These are phyloP conservation scores for Fusarium guadeloupense DNA, from an alignment of 2,329 filamentous ascomycete species.

Conservation along the genomic window DNA sequence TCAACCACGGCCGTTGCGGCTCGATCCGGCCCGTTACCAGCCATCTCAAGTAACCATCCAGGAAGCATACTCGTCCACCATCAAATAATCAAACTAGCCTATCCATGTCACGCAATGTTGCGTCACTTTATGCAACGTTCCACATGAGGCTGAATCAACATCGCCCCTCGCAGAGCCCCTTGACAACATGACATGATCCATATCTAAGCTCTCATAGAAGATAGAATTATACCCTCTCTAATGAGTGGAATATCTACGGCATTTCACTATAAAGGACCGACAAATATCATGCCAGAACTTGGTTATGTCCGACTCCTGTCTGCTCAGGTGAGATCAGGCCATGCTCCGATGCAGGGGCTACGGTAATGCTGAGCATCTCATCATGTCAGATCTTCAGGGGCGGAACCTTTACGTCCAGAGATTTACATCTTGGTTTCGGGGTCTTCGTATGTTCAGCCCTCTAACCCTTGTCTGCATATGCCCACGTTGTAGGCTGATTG, in stretches of 20 bases:
- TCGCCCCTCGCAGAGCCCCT: too few relatives aligned
- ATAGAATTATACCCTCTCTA: too few relatives aligned
- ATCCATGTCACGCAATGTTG: too few relatives aligned
- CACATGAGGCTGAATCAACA: too few relatives aligned
- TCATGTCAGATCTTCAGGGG: constrained; percentile 6
- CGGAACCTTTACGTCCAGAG: not conserved
- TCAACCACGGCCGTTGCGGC: too few relatives aligned
- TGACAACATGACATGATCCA: too few relatives aligned
- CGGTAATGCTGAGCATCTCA: not conserved
- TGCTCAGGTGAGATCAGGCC: constrained; percentile 7
- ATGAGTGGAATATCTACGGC: not conserved
- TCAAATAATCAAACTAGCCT: too few relatives aligned
- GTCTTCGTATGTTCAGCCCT: constrained; percentile 13
- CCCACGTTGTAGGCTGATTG: not conserved
- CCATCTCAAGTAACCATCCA: too few relatives aligned
- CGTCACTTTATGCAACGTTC: too few relatives aligned
- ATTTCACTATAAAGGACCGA: not conserved
- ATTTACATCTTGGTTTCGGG: not conserved
- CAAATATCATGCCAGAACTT: constrained; percentile 5
- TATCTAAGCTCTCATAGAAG: too few relatives aligned
- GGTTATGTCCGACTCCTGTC: not conserved
- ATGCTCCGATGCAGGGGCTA: constrained; percentile 6
- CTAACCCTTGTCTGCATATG: constrained; percentile 21
- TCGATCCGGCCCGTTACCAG: too few relatives aligned
- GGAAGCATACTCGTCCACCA: too few relatives aligned